Evolutionary conservation across 306 rosid species (phyloP), one percentile per base, ranked within the genome.

Genomic region (Luffa aegyptiaca): DNA sequence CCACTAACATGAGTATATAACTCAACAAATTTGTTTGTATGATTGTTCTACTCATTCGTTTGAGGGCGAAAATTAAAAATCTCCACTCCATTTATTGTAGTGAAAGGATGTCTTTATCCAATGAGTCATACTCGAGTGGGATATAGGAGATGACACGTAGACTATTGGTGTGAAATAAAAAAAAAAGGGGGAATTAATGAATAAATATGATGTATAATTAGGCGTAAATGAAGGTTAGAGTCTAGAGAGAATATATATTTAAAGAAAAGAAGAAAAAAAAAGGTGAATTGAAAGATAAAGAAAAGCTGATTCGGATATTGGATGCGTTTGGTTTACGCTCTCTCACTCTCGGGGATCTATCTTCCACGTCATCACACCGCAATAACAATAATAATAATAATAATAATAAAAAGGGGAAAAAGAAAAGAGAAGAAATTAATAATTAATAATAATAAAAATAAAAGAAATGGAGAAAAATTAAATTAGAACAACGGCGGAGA

Each of bases 251-350:
- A 52, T 21, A 51, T 16, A n/a, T n/a, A 7, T 10, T 26, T 6
- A 5, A 16, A 31, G 48, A 41, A 2, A 11, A 6, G 53, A 45
- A 2, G 1, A 17, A 5, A 48, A 6, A 1, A 37, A 5, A 42
- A 5, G 31, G 31, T 26, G 31, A 55, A 3, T 39, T 17, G 51
- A 5, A 31, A 51, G 49, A 68, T 14, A 59, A 83, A 20, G 52
- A 39, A 26, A 85, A 84, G 83, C 75, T 87, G 56, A 80, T 59
- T 76, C 85, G 72, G 87, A 57, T 63, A 77, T 65, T 37, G 6
- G 76, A 85, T 75, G 90, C 90, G 86, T 86, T 80, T 57, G 35
- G 41, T 70, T 51, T 75, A 83, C 88, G 89, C 77, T 52, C 33
- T 3, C 53, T 10, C 62, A 4, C 36, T 10, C 66, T 61, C 31